Percentiles rank a stretch among this genome's conserved stretches.
Conservation (phyloP, 78 protist genomes). For the Dictyostelium purpureum region DNA sequence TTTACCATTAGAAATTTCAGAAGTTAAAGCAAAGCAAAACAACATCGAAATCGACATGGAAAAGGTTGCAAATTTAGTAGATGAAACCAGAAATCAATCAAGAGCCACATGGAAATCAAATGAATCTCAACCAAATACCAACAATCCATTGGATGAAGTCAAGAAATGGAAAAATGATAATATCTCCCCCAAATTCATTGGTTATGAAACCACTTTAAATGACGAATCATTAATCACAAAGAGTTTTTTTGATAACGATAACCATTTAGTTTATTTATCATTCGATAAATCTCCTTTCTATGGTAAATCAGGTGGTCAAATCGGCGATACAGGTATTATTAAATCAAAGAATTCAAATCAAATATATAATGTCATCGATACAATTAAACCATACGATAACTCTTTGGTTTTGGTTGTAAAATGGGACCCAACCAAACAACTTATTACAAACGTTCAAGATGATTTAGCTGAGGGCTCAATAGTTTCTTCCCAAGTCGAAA, state of each 20-base stretch:
- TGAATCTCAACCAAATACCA: neutral
- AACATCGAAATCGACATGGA: constrained; percentile 12
- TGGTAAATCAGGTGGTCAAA: constrained; percentile 78
- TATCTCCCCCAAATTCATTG: constrained; percentile 18
- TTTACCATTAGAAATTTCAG: constrained; percentile 67
- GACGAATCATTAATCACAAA: neutral
- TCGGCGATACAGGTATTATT: constrained; percentile 65
- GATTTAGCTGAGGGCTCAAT: neutral
- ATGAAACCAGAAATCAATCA: constrained; percentile 44
- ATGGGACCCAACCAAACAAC: constrained; percentile 19
- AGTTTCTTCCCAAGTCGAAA: neutral
- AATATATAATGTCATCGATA: neutral
- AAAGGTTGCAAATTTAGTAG: constrained; percentile 19
- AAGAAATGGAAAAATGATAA: constrained; percentile 44
- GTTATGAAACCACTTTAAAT: neutral
- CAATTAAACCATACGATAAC: constrained; percentile 60
- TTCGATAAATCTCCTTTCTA: constrained; percentile 45
- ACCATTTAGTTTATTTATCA: constrained; percentile 13
- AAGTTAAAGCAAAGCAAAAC: constrained; percentile 45
- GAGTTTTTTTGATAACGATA: constrained; percentile 17
- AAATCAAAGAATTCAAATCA: neutral
- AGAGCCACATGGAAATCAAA: constrained; percentile 44
- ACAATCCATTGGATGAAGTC: neutral
- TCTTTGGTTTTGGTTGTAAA: constrained; percentile 14
- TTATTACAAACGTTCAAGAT: neutral